Evolutionary conservation across 148 eudicot genomes (phyloP).

Genomic region (Simmondsia chinensis): DNA sequence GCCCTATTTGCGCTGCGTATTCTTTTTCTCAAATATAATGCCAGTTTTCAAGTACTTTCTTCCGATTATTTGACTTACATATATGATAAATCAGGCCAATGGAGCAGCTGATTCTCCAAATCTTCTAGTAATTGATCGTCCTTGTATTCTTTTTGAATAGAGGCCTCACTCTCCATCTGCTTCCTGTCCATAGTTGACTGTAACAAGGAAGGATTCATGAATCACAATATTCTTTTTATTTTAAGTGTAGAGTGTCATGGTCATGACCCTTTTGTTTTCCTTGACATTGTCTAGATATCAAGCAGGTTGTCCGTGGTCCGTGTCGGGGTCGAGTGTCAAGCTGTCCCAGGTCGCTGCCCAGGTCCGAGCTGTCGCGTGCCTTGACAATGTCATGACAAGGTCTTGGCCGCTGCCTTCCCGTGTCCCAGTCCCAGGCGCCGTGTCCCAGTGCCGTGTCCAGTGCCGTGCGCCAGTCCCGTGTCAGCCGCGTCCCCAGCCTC

Average conservation of each 20-base stretch:
- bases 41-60: background rate
- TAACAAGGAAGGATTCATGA: constrained; percentile 4
- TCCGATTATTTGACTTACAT: constrained; percentile 37
- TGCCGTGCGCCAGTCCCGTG: too few relatives aligned
- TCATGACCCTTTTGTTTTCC: background rate
- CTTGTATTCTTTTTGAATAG: constrained; percentile 15
- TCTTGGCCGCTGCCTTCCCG: too few relatives aligned
- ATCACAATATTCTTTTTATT: background rate
- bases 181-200: constrained; percentile 35
- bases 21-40: background rate
- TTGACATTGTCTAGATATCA: too few relatives aligned
- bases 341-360: too few relatives aligned
- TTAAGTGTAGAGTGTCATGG: background rate
- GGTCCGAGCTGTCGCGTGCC: too few relatives aligned
- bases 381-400: too few relatives aligned
- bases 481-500: too few relatives aligned
- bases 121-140: constrained; percentile 30
- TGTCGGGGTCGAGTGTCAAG: too few relatives aligned
- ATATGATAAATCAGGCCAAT: constrained; percentile 48
- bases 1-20: too few relatives aligned
- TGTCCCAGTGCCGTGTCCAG: too few relatives aligned
- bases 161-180: constrained; percentile 24
- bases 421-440: too few relatives aligned
- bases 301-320: too few relatives aligned
- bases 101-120: constrained; percentile 38